Evolutionary conservation across 106 monocot species (phyloP).

Genomic region (Dendrobium nobile): DNA sequence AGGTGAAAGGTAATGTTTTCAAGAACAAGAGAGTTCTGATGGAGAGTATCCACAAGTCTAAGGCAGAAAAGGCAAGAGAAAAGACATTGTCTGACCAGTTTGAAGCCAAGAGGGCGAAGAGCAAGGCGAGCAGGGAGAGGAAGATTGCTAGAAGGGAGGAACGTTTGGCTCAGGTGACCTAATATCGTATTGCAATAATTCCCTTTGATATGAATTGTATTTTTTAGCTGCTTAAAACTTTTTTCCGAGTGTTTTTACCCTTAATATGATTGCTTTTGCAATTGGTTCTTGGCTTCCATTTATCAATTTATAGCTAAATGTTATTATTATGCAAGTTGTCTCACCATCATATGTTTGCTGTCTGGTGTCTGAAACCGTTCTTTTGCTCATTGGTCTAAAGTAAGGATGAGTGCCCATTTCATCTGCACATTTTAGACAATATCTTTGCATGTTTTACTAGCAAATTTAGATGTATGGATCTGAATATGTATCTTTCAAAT

Average conservation of each 20-base stretch:
- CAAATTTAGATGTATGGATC: neutral
- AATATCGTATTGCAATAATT: neutral
- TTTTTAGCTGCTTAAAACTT: neutral
- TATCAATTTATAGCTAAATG: neutral
- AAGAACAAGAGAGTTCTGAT: conserved; percentile 41
- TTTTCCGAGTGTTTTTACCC: neutral
- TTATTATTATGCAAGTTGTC: neutral
- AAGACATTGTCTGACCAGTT: conserved; percentile 35
- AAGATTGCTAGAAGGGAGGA: conserved; percentile 30
- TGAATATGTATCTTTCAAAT: neutral
- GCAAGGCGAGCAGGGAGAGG: conserved; percentile 36
- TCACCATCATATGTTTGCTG: neutral
- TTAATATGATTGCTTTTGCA: neutral
- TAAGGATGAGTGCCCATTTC: neutral
- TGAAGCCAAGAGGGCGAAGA: conserved; percentile 38
- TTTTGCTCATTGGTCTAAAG: no score
- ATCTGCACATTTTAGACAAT: neutral
- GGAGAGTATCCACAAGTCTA: conserved; percentile 45
- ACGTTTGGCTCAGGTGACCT: conserved; percentile 27
- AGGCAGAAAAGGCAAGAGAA: conserved; percentile 35
- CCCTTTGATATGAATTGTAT: neutral
- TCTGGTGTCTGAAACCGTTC: no score
- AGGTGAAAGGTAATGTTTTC: conserved; percentile 41
- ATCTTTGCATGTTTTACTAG: neutral
- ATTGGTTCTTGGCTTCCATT: neutral